Conservation (phyloP, 306 rosid species). For the Vicia sativa region DNA sequence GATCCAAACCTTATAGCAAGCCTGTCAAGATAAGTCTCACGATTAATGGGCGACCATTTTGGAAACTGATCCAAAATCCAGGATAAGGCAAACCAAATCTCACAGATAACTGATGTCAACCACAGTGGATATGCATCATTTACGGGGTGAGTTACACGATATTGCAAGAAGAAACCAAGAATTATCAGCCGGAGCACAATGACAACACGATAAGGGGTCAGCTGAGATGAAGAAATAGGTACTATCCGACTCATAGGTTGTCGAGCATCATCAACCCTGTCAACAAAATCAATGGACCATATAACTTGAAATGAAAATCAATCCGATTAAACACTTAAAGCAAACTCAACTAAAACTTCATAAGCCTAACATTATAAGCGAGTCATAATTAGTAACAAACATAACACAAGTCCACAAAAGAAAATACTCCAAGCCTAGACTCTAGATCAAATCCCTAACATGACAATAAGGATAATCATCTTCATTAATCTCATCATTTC, state of each 20-base stretch:
- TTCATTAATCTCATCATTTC: no score
- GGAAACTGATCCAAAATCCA: slow-evolving; percentile 99
- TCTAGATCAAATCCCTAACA: no score
- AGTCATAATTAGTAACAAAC: neutral
- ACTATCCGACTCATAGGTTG: slow-evolving; percentile 95
- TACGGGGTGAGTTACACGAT: slow-evolving; percentile 96
- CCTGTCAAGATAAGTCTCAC: slow-evolving; percentile 95
- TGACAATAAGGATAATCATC: no score
- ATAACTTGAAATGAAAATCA: slow-evolving; percentile 30
- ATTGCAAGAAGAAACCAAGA: slow-evolving; percentile 91
- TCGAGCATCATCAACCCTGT: slow-evolving; percentile 96
- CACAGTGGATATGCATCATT: slow-evolving; percentile 89
- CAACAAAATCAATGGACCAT: slow-evolving; percentile 26
- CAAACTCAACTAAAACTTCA: neutral
- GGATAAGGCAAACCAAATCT: slow-evolving; percentile 97
- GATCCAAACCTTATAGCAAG: slow-evolving; percentile 73
- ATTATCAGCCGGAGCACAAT: slow-evolving; percentile 91
- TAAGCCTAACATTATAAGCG: neutral
- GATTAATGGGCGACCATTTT: slow-evolving; percentile 90
- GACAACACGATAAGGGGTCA: slow-evolving; percentile 93
- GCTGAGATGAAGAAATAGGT: slow-evolving; percentile 82
- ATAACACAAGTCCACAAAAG: no score
- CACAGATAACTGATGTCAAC: slow-evolving; percentile 97
- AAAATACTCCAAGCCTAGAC: no score
- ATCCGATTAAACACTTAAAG: slow-evolving; percentile 26